phyloP scores from a whole-genome alignment of 2,329 filamentous ascomycete species.

The Stemphylium beticola region DNA sequence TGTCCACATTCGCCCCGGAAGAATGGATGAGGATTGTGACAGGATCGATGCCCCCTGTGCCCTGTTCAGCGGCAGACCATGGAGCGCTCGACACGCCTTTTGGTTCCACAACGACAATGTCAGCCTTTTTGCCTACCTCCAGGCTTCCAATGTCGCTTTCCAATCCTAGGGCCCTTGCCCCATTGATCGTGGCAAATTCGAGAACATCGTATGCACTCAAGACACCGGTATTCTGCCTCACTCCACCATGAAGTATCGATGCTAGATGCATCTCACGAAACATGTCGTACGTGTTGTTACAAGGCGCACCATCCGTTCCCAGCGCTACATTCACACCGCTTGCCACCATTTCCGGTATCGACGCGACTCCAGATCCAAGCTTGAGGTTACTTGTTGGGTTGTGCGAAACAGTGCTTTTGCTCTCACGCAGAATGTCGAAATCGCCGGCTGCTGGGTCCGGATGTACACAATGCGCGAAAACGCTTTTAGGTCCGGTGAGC shows the following conservation, averaged over 20 bases:
- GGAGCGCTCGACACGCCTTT: constrained; percentile 47
- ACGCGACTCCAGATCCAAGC: constrained; percentile 29
- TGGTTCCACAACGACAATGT: constrained; percentile 47
- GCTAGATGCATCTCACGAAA: constrained; percentile 37
- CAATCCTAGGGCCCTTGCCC: constrained; percentile 38
- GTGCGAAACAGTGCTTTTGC: constrained; percentile 33
- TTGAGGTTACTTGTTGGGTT: constrained; percentile 35
- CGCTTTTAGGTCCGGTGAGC: constrained; percentile 46
- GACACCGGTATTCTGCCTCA: constrained; percentile 19
- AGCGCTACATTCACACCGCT: constrained; percentile 25
- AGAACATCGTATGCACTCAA: constrained; percentile 28
- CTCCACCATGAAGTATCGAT: constrained; percentile 26
- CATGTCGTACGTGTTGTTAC: constrained; percentile 42
- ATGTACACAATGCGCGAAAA: constrained; percentile 48
- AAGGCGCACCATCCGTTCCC: constrained; percentile 36
- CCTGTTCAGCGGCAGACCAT: constrained; percentile 44
- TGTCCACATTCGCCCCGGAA: constrained; percentile 22
- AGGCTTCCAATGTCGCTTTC: constrained; percentile 48
- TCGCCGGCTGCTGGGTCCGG: constrained; percentile 51
- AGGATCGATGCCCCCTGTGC: constrained; percentile 43
- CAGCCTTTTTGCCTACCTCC: constrained; percentile 52
- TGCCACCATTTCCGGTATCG: constrained; percentile 23
- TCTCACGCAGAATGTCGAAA: constrained; percentile 47
- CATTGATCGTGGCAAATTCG: constrained; percentile 35
- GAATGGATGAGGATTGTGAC: constrained; percentile 38